These are phyloP conservation scores for Phaeodactylum tricornutum DNA, from an alignment of 108 stramenopile genomes.

Conservation along the genomic window DNA sequence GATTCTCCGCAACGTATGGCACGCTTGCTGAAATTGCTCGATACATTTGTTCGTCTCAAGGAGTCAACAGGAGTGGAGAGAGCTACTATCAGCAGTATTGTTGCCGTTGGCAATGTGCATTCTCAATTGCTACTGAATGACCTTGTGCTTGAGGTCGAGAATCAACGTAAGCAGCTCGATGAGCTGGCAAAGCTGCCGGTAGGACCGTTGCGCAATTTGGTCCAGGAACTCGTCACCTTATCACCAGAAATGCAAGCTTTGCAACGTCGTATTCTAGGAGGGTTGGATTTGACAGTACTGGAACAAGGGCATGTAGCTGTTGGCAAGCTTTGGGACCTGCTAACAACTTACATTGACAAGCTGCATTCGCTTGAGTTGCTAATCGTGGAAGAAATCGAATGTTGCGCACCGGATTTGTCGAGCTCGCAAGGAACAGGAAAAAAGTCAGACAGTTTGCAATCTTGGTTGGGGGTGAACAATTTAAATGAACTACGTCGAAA, in stretches of 20 bases:
- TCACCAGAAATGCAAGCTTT: slow-evolving; percentile 14
- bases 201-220: slow-evolving; percentile 24
- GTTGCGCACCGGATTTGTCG: slow-evolving; percentile 1
- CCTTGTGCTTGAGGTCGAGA: slow-evolving; percentile 58
- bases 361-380: slow-evolving; percentile 56
- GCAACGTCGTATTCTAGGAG: slow-evolving; percentile 14
- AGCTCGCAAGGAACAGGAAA: slow-evolving; percentile 2
- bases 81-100: slow-evolving; percentile 36
- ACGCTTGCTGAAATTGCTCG: slow-evolving; percentile 26
- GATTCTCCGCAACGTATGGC: background rate
- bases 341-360: slow-evolving; percentile 60
- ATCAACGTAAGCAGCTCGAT: slow-evolving; percentile 39
- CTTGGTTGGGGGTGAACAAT: background rate
- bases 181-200: slow-evolving; percentile 28
- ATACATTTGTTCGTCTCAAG: slow-evolving; percentile 49
- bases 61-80: slow-evolving; percentile 62
- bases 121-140: slow-evolving; percentile 38
- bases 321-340: slow-evolving; percentile 48
- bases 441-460: no score
- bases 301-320: no score
- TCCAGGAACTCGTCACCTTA: slow-evolving; percentile 15
- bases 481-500: background rate
- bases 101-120: slow-evolving; percentile 20
- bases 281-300: slow-evolving; percentile 13
- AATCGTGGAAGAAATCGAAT: slow-evolving; percentile 49